Evolutionary conservation across 257 asterid species (phyloP), one percentile per base, ranked within the genome.

Genomic region (Perilla frutescens): DNA sequence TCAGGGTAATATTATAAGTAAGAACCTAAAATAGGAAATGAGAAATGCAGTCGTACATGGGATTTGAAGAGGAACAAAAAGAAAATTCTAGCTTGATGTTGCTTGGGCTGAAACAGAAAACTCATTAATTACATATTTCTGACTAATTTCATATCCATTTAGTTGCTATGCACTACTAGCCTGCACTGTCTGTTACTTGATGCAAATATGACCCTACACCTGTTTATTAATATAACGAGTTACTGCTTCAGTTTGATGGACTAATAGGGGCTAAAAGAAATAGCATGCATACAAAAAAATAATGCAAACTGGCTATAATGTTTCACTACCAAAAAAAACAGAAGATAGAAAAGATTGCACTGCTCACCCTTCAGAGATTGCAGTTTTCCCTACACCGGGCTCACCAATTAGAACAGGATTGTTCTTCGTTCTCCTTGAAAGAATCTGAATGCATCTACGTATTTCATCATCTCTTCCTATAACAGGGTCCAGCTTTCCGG

Each of bases 391-490:
- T 39, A 91, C 97, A 73, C 97, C 99, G 32, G 97, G 97, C 83
- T 91, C 99, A 73, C 97, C 99, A 79, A 94, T 94, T 60, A 91
- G 81, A 70, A 91, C 97, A 66, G 99, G 99, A 72, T 91, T 91
- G 73, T 91, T 94, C 89, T 91, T 94, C 53, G 98, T 94, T 82
- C 97, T 94, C 87, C 97, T 89, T 6, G 96, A 91, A 77, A 94
- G 97, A 74, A 91, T 94, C 82, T 91, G 97, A 72, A 94, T 94
- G 85, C 99, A 94, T 86, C 99, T 87, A 13, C 97, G 91, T 72
- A 94, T 94, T 83, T 94, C 99, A 65, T 94, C 97, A 78, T 94
- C 99, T 77, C 98, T 86, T 79, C 99, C 99, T 76, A 95, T 95
- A 59, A 95, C 98, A 64, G 99, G 98, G 70, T 95, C 99, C 80